A percentile compares a stretch with the other conserved stretches of the same genome.
These are phyloP conservation scores for Edaphochlamys debaryana DNA, from an alignment of 139 green algal genomes.

Conservation along the genomic window DNA sequence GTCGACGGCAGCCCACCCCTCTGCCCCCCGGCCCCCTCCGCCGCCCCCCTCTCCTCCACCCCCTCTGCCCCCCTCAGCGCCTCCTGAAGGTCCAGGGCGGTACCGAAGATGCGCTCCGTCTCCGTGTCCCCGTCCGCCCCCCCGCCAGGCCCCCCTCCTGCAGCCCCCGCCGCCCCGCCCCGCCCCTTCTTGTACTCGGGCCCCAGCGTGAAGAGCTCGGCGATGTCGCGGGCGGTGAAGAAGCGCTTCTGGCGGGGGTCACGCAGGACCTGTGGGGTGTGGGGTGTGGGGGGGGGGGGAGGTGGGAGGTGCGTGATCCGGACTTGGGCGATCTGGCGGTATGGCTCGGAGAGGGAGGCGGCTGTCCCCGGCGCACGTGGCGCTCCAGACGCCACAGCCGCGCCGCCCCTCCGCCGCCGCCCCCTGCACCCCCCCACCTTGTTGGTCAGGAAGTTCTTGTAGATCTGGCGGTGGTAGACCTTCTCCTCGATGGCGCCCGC, in stretches of 20 bases:
- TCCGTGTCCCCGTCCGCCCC: constrained; percentile 59
- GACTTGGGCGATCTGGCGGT: too few species aligned
- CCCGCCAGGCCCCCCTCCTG: neutral
- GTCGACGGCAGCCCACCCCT: constrained; percentile 3
- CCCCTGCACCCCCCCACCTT: constrained; percentile 51
- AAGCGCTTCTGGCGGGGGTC: constrained; percentile 94
- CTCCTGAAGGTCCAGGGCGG: constrained; percentile 43
- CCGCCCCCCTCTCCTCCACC: constrained; percentile 1
- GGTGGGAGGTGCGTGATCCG: neutral
- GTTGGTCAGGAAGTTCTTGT: constrained; percentile 93
- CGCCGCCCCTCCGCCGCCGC: too few species aligned
- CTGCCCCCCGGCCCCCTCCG: constrained; percentile 24
- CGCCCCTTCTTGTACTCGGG: constrained; percentile 63
- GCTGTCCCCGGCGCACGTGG: too few species aligned
- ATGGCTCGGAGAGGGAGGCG: too few species aligned
- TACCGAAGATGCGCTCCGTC: constrained; percentile 84
- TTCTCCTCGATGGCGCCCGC: constrained; percentile 98
- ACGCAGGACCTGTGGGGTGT: constrained; percentile 77
- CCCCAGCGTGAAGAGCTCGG: constrained; percentile 93
- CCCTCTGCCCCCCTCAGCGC: constrained; percentile 3
- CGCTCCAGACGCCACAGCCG: too few species aligned
- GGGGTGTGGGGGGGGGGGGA: too few species aligned
- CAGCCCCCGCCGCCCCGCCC: neutral
- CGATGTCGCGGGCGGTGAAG: constrained; percentile 91
- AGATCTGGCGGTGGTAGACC: constrained; percentile 94